phyloP scores from a whole-genome alignment of 2,329 filamentous ascomycete species.

The Neofusicoccum parvum region DNA sequence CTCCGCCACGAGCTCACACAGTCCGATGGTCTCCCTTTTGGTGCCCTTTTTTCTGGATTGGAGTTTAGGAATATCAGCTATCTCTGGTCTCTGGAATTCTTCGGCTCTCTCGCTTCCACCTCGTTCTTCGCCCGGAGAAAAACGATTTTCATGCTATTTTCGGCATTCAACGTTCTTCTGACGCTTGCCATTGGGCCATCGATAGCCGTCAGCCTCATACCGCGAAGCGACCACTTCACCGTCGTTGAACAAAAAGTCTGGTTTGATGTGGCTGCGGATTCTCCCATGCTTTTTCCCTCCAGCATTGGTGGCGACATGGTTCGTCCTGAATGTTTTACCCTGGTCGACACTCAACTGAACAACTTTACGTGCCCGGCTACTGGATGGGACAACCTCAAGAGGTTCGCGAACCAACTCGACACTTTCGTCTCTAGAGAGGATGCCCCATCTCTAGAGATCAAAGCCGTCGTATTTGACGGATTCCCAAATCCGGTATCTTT shows the following conservation, averaged over 20 bases:
- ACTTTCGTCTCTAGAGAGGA: no score
- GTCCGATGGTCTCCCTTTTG: background rate
- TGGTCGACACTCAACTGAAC: no score
- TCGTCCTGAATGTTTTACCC: no score
- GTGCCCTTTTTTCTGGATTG: background rate
- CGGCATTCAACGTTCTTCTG: background rate
- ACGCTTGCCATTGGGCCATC: background rate
- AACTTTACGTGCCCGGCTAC: no score
- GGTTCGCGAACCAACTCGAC: no score
- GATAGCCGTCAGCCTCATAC: background rate
- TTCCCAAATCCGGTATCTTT: no score
- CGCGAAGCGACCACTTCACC: background rate
- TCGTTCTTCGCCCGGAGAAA: background rate
- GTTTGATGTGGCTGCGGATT: background rate
- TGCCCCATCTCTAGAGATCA: no score
- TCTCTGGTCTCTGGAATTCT: constrained; percentile 1
- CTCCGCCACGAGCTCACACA: background rate
- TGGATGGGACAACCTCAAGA: no score
- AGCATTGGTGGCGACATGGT: no score
- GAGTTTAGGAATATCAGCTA: background rate
- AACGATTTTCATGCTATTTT: background rate
- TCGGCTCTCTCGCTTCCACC: background rate
- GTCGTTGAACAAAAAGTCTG: background rate
- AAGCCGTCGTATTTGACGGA: no score
- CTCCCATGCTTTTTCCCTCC: no score